Evolutionary conservation across 2,329 filamentous ascomycete genomes (phyloP).

Genomic region (Penicillium vulpinum): DNA sequence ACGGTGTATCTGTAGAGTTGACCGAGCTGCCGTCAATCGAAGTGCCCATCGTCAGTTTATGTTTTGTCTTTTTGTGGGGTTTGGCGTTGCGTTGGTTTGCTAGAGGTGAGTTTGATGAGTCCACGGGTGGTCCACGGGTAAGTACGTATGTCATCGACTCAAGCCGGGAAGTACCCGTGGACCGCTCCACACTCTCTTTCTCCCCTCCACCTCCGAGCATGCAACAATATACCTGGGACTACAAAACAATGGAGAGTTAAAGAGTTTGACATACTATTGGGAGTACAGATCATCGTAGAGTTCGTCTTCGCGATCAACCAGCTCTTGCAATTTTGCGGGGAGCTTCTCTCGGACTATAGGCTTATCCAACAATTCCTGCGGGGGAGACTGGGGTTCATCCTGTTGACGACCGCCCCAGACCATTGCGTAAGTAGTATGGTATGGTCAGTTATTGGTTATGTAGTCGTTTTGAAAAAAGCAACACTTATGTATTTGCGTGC

Average conservation of each 20-base stretch:
- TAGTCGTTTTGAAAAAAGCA: not conserved
- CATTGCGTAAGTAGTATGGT: constrained; percentile 21
- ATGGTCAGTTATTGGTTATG: not conserved
- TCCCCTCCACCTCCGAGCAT: not conserved
- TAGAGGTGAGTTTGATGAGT: not conserved
- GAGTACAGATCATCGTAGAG: constrained; percentile 77
- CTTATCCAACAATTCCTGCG: constrained; percentile 24
- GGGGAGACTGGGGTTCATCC: constrained; percentile 15
- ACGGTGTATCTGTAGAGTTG: constrained; percentile 78
- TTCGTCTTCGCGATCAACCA: constrained; percentile 64
- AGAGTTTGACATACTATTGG: constrained; percentile 65
- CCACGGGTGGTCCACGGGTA: not conserved
- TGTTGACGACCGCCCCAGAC: constrained; percentile 34
- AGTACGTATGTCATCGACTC: constrained; percentile 8
- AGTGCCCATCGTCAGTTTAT: constrained; percentile 18
- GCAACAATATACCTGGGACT: not conserved
- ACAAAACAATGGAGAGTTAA: not conserved
- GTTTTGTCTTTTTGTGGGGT: not conserved
- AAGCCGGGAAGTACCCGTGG: not conserved
- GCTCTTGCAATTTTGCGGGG: constrained; percentile 56
- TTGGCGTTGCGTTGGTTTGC: constrained; percentile 2
- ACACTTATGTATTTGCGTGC: not conserved
- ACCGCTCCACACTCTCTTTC: not conserved
- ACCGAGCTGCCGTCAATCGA: constrained; percentile 55
- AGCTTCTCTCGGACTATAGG: constrained; percentile 54